phyloP scores from a whole-genome alignment of 139 green algal genomes.

The Micractinium conductrix region DNA sequence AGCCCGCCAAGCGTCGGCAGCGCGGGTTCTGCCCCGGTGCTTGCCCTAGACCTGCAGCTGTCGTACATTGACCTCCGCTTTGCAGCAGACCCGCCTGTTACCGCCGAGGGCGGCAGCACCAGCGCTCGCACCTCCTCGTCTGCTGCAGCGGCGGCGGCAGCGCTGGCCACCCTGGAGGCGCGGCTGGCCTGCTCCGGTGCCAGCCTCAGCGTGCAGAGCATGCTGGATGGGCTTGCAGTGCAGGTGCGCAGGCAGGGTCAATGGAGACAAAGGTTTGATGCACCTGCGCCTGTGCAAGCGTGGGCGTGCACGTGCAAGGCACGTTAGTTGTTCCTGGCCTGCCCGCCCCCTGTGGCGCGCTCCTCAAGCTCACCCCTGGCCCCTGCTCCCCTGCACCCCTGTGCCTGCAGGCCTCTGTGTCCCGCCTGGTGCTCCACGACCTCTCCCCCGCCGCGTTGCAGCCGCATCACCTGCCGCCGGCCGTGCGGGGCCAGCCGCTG shows the following conservation, averaged over 20 bases:
- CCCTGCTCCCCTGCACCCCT: not conserved
- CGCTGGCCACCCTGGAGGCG: not conserved
- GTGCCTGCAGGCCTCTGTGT: not conserved
- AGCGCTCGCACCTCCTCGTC: not conserved
- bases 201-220: conserved; percentile 7
- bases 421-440: conserved; percentile 25
- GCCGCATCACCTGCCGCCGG: not conserved
- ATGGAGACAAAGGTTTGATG: too few species aligned
- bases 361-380: not conserved
- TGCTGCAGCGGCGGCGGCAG: not conserved
- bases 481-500: not conserved
- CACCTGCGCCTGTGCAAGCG: not conserved
- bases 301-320: not conserved
- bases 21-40: not conserved
- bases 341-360: not conserved
- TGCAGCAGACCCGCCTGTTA: not conserved
- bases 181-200: not conserved
- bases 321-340: not conserved
- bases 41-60: conserved; percentile 24
- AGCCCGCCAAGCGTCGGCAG: not conserved
- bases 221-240: conserved; percentile 7
- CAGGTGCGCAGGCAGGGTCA: too few species aligned
- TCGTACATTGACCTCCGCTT: not conserved
- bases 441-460: not conserved
- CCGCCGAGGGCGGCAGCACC: not conserved